These are phyloP conservation scores for Fomitopsis serialis DNA, from an alignment of 768 basidiomycete genomes.

Conservation along the genomic window DNA sequence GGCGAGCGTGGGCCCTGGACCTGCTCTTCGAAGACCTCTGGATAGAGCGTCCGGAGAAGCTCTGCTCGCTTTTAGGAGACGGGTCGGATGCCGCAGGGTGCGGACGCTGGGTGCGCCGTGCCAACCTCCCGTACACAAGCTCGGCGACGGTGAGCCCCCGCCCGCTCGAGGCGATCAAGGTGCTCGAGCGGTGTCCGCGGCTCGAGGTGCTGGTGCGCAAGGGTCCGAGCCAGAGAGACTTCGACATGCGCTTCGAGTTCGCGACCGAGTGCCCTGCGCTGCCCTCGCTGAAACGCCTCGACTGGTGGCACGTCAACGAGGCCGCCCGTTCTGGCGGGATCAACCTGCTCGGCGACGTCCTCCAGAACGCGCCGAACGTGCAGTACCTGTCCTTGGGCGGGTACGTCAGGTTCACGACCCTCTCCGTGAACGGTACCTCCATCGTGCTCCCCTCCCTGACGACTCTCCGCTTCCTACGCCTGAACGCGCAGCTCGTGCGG, in stretches of 20 bases:
- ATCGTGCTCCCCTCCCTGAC: constrained; percentile 41
- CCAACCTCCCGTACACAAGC: constrained; percentile 51
- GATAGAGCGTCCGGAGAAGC: constrained; percentile 28
- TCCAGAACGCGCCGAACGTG: constrained; percentile 48
- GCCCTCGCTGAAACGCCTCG: constrained; percentile 51
- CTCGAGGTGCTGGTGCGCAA: constrained; percentile 55
- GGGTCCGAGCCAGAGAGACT: neutral
- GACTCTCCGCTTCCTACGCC: constrained; percentile 46
- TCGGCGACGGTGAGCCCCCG: constrained; percentile 36
- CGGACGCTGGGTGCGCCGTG: constrained; percentile 43
- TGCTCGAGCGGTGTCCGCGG: constrained; percentile 43
- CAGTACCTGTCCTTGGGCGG: constrained; percentile 56
- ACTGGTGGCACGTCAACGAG: constrained; percentile 59
- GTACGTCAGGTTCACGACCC: constrained; percentile 21
- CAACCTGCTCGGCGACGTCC: constrained; percentile 51
- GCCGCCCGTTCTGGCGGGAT: constrained; percentile 62
- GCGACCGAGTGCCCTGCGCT: constrained; percentile 42
- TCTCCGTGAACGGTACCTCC: constrained; percentile 17
- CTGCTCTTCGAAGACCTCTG: constrained; percentile 52
- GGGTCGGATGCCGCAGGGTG: constrained; percentile 10
- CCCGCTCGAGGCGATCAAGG: constrained; percentile 35
- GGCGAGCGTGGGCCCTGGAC: constrained; percentile 41
- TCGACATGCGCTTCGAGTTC: constrained; percentile 39
- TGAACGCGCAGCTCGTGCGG: constrained; percentile 46
- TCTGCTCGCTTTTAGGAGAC: constrained; percentile 24